Evolutionary conservation across 495 filamentous ascomycete species (phyloP), one percentile per base, ranked within the genome.

Genomic region (Penicillium parvum): DNA sequence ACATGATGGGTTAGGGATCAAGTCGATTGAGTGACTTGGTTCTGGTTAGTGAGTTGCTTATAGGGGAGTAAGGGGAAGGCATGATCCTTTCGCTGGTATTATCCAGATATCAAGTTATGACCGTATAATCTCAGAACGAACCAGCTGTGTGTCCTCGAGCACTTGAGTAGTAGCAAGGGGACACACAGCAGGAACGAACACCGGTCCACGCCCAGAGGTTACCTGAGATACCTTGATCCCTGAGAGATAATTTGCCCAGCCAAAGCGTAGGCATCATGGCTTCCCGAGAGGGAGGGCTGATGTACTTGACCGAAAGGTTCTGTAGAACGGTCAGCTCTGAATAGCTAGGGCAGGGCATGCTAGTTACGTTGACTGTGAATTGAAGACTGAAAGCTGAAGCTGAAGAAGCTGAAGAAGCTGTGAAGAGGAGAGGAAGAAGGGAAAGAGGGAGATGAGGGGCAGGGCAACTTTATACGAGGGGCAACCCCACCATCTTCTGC

Each of bases 41-140:
- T 15, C 19, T 49, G 33, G 45, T 59, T 46, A 60, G 58, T 70
- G 59, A 46, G 38, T 63, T 55, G 67, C 21, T 57, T 50, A 60
- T 59, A 63, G 58, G 51, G 40, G 54, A 53, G 45, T 44, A 57
- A 59, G 62, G 65, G 64, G 73, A 71, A 73, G 78, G 84, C 85
- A 90, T 90, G 86, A 88, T 91, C 85, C 86, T 92, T 89, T 86
- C 88, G 88, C 88, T 88, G 86, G 88, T 84, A 91, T 92, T 95
- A 90, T 88, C 88, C 86, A 88, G 88, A 91, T 36, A 44, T 95
- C 88, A 92, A 91, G 88, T 95, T 90, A 63, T 71, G 70, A 82
- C 88, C 87, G 88, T 95, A 84, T 92, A 78, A 83, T 95, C 85
- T 95, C 88, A 92, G 88, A 80, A 77, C 75, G 72, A 77, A 71